Percentiles rank a stretch among this genome's conserved stretches.
Conservation (phyloP, 2,329 filamentous ascomycete species). For the Penicillium sp. region DNA sequence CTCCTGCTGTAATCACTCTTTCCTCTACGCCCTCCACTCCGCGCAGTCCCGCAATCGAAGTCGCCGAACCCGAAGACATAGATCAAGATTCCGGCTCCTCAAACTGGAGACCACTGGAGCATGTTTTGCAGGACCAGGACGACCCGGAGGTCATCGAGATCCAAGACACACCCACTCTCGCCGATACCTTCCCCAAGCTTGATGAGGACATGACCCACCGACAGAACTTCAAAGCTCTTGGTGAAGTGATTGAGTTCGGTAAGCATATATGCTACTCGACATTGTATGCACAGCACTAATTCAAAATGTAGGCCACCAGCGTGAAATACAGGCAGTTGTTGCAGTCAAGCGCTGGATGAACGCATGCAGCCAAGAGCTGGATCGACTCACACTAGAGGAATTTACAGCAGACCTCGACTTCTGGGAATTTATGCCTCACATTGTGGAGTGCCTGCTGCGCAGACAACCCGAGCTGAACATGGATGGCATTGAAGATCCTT, state of each 20-base stretch:
- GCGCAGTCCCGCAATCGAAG: conserved; percentile 50
- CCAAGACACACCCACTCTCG: conserved; percentile 33
- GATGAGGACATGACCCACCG: conserved; percentile 27
- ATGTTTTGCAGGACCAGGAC: conserved; percentile 33
- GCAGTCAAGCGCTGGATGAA: conserved; percentile 48
- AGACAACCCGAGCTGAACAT: conserved; percentile 36
- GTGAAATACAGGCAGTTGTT: conserved; percentile 34
- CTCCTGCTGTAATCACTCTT: conserved; percentile 40
- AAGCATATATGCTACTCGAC: conserved; percentile 5
- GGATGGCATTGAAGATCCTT: conserved; percentile 32
- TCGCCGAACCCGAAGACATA: conserved; percentile 52
- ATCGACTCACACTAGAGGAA: conserved; percentile 37
- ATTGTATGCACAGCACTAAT: conserved; percentile 6
- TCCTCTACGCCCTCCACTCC: conserved; percentile 44
- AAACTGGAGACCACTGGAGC: conserved; percentile 45
- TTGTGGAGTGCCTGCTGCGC: conserved; percentile 44
- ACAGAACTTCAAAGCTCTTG: conserved; percentile 38
- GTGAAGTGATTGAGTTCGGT: conserved; percentile 42
- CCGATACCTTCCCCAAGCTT: conserved; percentile 42
- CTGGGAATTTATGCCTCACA: conserved; percentile 46
- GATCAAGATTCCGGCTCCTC: conserved; percentile 49
- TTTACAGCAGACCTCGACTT: conserved; percentile 45
- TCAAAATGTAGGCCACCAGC: conserved; percentile 28
- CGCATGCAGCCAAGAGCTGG: conserved; percentile 36
- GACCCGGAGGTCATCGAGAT: conserved; percentile 39